A percentile compares a stretch with the other conserved stretches of the same genome.
phyloP scores from a whole-genome alignment of 2,329 filamentous ascomycete species.

The Fusarium equiseti region DNA sequence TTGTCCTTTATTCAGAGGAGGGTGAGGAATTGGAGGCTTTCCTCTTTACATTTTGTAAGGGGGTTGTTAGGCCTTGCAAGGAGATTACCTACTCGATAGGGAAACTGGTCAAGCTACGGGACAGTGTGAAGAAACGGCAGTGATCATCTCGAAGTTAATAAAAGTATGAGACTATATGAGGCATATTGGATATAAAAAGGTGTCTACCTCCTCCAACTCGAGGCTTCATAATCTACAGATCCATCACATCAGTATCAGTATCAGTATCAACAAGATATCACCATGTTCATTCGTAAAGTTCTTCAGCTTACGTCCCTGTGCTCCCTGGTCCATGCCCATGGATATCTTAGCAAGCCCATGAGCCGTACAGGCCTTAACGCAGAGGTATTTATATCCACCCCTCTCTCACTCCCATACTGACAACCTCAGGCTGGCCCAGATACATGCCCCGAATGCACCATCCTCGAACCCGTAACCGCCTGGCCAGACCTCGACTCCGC shows the following conservation, averaged over 20 bases:
- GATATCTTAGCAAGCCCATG: constrained; percentile 36
- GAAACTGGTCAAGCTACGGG: not conserved
- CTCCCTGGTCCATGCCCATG: constrained; percentile 11
- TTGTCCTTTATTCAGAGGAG: not conserved
- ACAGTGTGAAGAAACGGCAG: not conserved
- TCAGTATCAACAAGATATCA: not conserved
- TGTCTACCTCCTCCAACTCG: fast-evolving
- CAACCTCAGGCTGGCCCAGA: constrained; percentile 58
- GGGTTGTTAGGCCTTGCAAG: not conserved
- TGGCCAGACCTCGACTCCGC: constrained; percentile 63
- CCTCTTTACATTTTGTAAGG: not conserved
- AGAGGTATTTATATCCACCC: not conserved
- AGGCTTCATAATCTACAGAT: not conserved
- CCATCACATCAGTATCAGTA: fast-evolving
- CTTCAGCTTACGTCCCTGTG: constrained; percentile 14
- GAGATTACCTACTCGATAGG: not conserved
- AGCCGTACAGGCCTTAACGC: constrained; percentile 38
- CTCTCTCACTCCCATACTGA: not conserved
- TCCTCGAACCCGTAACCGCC: constrained; percentile 63
- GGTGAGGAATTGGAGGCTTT: not conserved
- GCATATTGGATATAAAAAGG: not conserved
- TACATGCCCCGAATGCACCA: constrained; percentile 66
- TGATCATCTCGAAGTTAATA: fast-evolving
- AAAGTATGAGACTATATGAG: fast-evolving
- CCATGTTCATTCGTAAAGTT: not conserved